Base-by-base conservation (phyloP, 371 early-diverging fungal species). In the Phascolomyces articulosus region DNA sequence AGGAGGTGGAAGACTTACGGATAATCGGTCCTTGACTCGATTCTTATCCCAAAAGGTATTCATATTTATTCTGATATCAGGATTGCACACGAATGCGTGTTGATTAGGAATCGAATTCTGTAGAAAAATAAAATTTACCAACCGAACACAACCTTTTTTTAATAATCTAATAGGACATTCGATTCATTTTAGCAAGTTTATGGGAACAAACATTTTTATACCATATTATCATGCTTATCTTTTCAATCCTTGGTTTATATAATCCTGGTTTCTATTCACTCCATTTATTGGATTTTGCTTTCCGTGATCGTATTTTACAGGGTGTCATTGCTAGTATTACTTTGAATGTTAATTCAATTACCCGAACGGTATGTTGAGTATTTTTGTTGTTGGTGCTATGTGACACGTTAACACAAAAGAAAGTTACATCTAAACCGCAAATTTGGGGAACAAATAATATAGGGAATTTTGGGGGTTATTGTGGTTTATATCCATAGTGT, bases 281-380 rank as follows among this genome's bases (percentile, higher is more conserved):
- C 16, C 87, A 86, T 62, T 55, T 86, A 31, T 54, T 86, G n/a
- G 87, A 86, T 55, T 84, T 84, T 67, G 72, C 84, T n/a, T 86
- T 80, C 66, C 69, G 87, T 16, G 87, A 86, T 65, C 78, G 79
- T 29, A 78, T 83, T 13, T 58, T 86, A 28, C 87, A 86, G 57
- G 87, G 85, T n/a, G 86, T 86, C 58, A 85, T 86, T 62, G 70
- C 81, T 2, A 82, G 82, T 58, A 79, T 86, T 16, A 84, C 87
- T 3, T 47, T 86, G 53, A 86, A 86, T 60, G 73, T 80, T 29
- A 78, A 69, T 54, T 84, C 87, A 1, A 74, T 86, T 20, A 73
- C 84, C 21, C 69, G 80, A 58, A 86, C 87, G 16, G 78, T 72
- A 72, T 60, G 44, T 44, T 49, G 16, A 55, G 15, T 31, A 9